Base-by-base conservation (phyloP, 2,329 filamentous ascomycete genomes). In the Cladophialophora bantiana region DNA sequence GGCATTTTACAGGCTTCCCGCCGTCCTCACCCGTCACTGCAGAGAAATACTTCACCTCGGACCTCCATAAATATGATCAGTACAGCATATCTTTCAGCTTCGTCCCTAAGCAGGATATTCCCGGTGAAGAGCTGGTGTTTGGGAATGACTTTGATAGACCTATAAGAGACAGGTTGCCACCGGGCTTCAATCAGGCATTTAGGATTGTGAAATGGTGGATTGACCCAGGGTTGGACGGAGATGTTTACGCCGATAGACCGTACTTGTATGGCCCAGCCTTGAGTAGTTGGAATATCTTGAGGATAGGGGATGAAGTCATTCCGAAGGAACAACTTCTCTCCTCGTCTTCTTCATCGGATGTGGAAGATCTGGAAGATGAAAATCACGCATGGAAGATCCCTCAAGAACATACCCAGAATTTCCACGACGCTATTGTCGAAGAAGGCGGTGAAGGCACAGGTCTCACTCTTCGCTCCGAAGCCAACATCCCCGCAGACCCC, bases 91-190 rank as follows among this genome's bases (percentile, higher is more conserved):
- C 87, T 36, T 90, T 97, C 75, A 85, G 87, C 54, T 92, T 97
- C 77, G 88, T 86, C 0, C 92, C 90, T n/a, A 92, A 91, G 73
- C 73, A 81, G 35, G 78, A 78, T 40, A 88, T 96, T 64, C 83
- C 84, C 2, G 93, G 88, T 53, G 79, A 86, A 32, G 89, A 96
- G 69, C 83, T 99, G 2, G 88, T 97, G 62, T 97, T 97, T 73
- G 95, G 94, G 50, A 98, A 98, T 77, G 93, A 97, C 82, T 97
- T 98, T 76, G 94, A 97, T 75, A 87, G 91, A 59, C 92, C 95
- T 0, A 95, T 99, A 73, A 87, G 93, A 35, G 90, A 97, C 76
- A 87, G 89, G 15, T 83, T 99, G 1, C 94, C 95, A 0, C 92
- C 92, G 0, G 93, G 94, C 0, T 96, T 97, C 78, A 88, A 88